These are phyloP conservation scores for Suhomyces terraborum DNA, from an alignment of 1,139 yeast genomes.

Conservation along the genomic window DNA sequence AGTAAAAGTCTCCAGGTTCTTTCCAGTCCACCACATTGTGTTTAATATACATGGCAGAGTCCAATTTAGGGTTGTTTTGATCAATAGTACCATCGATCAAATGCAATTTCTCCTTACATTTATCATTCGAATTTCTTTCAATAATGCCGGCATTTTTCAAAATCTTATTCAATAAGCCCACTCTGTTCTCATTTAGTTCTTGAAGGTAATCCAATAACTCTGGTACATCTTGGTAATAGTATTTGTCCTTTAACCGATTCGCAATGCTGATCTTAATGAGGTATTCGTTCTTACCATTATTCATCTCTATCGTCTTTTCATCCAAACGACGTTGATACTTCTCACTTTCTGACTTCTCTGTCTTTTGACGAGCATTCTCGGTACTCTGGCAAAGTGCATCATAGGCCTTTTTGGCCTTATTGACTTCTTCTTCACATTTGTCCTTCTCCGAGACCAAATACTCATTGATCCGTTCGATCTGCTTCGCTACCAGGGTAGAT, in stretches of 20 bases:
- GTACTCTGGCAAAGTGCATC: conserved; percentile 79
- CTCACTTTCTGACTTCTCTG: conserved; percentile 59
- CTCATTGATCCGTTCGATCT: conserved; percentile 61
- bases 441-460: conserved; percentile 60
- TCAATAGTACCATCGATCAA: conserved; percentile 58
- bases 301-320: conserved; percentile 79
- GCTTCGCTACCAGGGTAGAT: conserved; percentile 55
- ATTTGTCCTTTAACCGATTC: conserved; percentile 89
- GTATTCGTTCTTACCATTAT: conserved; percentile 79
- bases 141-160: conserved; percentile 64
- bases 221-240: conserved; percentile 90
- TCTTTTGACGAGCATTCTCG: conserved; percentile 77
- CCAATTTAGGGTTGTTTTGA: conserved; percentile 74
- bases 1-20: conserved; percentile 84
- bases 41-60: conserved; percentile 88
- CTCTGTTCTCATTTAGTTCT: conserved; percentile 79
- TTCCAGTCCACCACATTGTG: conserved; percentile 78
- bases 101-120: conserved; percentile 54
- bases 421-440: conserved; percentile 62
- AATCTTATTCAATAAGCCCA: conserved; percentile 67
- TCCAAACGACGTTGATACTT: conserved; percentile 58
- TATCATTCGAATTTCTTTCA: conserved; percentile 61
- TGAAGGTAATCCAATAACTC: conserved; percentile 86
- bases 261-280: conserved; percentile 79
- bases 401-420: conserved; percentile 70